Conservation (phyloP, 805 yeast genomes). For the Cyberlindnera subsufficiens region DNA sequence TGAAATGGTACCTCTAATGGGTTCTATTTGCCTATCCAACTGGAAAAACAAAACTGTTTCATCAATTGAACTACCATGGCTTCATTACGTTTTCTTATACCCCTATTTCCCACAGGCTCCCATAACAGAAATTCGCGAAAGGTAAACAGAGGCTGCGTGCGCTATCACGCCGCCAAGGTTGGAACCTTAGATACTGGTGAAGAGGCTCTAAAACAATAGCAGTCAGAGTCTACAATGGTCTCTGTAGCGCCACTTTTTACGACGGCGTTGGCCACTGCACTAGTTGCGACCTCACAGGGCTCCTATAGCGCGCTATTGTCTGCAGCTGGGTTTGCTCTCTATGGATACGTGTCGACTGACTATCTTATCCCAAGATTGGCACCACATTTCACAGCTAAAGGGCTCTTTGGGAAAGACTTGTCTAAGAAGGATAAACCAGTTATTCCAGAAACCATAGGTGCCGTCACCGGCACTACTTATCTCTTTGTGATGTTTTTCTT, state of each 20-base stretch:
- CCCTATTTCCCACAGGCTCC: no score
- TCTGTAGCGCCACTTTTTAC: background rate
- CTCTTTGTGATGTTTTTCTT: slow-evolving; percentile 74
- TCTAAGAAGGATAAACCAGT: slow-evolving; percentile 70
- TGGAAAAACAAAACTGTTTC: no score
- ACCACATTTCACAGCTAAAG: slow-evolving; percentile 63
- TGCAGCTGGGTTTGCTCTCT: slow-evolving; percentile 57
- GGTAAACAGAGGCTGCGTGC: no score
- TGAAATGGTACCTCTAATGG: no score
- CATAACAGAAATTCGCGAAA: no score
- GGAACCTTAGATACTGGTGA: no score
- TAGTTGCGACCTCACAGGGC: slow-evolving; percentile 19
- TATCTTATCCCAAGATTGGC: slow-evolving; percentile 65
- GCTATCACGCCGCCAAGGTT: no score
- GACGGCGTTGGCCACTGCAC: slow-evolving; percentile 7
- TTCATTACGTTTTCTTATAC: no score
- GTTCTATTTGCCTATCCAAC: no score
- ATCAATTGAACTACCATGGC: no score
- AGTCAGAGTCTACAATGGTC: no score
- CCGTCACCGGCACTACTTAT: slow-evolving; percentile 77
- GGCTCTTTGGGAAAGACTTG: slow-evolving; percentile 81
- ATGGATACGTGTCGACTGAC: slow-evolving; percentile 59
- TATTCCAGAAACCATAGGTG: slow-evolving; percentile 91
- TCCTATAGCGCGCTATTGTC: slow-evolving; percentile 28
- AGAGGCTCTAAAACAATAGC: no score